Base-by-base conservation (phyloP, 495 filamentous ascomycete species). In the Chaetomium tenue region DNA sequence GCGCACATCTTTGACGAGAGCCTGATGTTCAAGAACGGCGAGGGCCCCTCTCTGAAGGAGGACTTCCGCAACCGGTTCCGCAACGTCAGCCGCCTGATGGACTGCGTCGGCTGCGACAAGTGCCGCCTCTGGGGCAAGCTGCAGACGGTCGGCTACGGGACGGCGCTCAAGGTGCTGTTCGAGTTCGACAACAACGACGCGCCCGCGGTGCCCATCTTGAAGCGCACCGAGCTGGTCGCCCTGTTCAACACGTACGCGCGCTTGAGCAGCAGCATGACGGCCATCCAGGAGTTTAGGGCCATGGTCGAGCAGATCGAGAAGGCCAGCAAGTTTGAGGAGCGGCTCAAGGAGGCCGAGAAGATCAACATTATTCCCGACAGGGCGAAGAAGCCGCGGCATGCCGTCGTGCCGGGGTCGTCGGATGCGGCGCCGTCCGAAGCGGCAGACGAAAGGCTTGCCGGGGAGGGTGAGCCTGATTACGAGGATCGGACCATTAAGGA, bases 61-160 rank as follows among this genome's bases (percentile, higher is more conserved):
- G 94, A 98, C 72, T 98, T 98, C 83, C 89, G 91, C 68, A 93
- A 95, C 73, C 90, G 94, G 16, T 98, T 98, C 84, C 85, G 94
- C 67, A 98, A 98, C 68, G 91, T 98, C 59, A 92, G 89, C 68
- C 86, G 94, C 23, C 79, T 98, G 69, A 98, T 98, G 94, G 94
- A 98, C 77, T 98, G 94, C 75, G 94, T 98, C 18, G 94, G 94
- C 23, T 98, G 94, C 76, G 94, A 98, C 79, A 98, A 98, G 78
- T 98, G 94, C 78, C 87, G 94, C 18, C 86, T 98, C 3, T 98
- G 94, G 95, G 94, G 94, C 56, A 98, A 98, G 76, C 76, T 98
- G n/a, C 94, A 98, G 74, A 94, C 92, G 7, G 90, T 89, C 22
- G 94, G 94, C 18, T 98, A 97, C 71, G 95, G 94, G 40, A 92